A percentile compares a stretch with the other conserved stretches of the same genome.
These are phyloP conservation scores for Westerdykella sp. DNA, from an alignment of 2,329 filamentous ascomycete species.

Conservation along the genomic window DNA sequence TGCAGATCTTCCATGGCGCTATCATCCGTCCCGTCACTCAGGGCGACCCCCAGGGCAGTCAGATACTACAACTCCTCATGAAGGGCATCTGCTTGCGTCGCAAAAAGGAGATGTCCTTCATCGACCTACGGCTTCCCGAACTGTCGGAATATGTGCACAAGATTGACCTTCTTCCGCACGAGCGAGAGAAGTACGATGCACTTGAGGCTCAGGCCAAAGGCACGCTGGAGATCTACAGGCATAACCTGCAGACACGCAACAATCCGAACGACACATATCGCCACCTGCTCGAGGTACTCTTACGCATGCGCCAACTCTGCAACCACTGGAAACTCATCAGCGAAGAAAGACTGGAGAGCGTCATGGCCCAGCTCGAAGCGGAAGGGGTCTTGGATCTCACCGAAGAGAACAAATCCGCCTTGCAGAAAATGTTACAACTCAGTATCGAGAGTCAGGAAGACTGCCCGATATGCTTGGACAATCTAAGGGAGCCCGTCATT, in stretches of 20 bases:
- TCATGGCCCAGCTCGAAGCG: conserved; percentile 63
- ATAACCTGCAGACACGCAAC: conserved; percentile 36
- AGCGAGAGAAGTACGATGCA: conserved; percentile 70
- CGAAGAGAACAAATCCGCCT: conserved; percentile 61
- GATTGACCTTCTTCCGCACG: conserved; percentile 66
- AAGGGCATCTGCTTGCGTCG: conserved; percentile 72
- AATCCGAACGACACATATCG: conserved; percentile 52
- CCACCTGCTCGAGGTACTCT: conserved; percentile 70
- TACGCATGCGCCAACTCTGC: conserved; percentile 79
- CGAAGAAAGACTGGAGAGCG: conserved; percentile 60
- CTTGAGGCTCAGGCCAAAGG: conserved; percentile 67
- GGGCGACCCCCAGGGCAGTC: conserved; percentile 53
- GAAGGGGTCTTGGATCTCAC: conserved; percentile 64
- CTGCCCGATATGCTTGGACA: conserved; percentile 75
- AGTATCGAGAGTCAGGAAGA: conserved; percentile 76
- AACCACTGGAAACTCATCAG: conserved; percentile 83
- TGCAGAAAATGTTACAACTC: conserved; percentile 70
- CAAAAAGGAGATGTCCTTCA: conserved; percentile 81
- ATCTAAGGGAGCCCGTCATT: conserved; percentile 66
- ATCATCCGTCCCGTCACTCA: conserved; percentile 62
- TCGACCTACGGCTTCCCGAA: conserved; percentile 71
- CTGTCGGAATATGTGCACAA: conserved; percentile 73
- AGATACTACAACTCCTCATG: conserved; percentile 70
- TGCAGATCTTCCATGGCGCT: conserved; percentile 66
- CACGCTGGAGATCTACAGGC: conserved; percentile 56